phyloP scores from a whole-genome alignment of 2,329 filamentous ascomycete species.

The Allantophomopsis lycopodina region DNA sequence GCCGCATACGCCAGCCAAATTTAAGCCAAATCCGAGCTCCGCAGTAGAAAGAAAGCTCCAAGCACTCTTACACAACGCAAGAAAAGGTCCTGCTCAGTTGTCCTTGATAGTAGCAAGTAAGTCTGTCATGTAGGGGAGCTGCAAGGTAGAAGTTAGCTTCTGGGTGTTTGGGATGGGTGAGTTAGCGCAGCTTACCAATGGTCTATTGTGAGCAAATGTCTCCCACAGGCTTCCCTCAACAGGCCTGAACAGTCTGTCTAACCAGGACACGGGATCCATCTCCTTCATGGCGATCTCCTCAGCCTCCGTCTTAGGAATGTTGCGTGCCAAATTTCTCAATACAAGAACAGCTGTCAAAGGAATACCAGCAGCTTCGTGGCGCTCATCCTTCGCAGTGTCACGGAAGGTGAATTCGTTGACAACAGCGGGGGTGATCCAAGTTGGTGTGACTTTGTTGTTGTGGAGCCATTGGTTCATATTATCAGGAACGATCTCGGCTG shows the following conservation, averaged over 20 bases:
- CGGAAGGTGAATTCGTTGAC: constrained; percentile 39
- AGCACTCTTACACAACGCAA: not conserved
- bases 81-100: not conserved
- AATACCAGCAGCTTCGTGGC: constrained; percentile 57
- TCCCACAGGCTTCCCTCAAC: constrained; percentile 52
- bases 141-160: not conserved
- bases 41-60: not conserved
- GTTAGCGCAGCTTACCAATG: constrained; percentile 31
- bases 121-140: not conserved
- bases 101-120: not conserved
- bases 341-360: constrained; percentile 69
- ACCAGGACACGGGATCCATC: constrained; percentile 44
- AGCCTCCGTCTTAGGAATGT: constrained; percentile 45
- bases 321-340: constrained; percentile 63
- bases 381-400: constrained; percentile 39
- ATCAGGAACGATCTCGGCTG: constrained; percentile 4
- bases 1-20: too few relatives aligned
- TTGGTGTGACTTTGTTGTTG: constrained; percentile 13
- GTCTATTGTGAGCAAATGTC: constrained; percentile 55
- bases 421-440: constrained; percentile 25
- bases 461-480: constrained; percentile 2
- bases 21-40: too few relatives aligned
- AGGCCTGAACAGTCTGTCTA: constrained; percentile 53
- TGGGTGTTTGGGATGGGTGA: not conserved
- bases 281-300: constrained; percentile 37